Conservation (phyloP, 2,329 filamentous ascomycete species). For the Corniculantispora saksenae region DNA sequence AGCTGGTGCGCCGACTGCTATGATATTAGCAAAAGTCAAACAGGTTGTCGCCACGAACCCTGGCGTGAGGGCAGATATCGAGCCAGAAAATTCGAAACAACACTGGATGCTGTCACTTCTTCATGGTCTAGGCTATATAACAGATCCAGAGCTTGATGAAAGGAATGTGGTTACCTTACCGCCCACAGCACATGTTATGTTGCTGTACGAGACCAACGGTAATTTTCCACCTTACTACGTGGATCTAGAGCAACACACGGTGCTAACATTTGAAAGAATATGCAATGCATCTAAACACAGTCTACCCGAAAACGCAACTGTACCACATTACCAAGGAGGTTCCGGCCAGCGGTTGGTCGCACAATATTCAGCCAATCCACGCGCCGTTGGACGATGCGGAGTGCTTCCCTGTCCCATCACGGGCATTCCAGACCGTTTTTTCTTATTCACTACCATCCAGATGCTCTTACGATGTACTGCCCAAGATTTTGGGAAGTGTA, state of each 20-base stretch:
- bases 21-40: slow-evolving; percentile 23
- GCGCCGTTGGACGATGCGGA: slow-evolving; percentile 40
- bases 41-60: neutral
- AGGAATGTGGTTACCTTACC: neutral
- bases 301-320: slow-evolving; percentile 42
- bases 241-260: neutral
- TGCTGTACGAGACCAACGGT: slow-evolving; percentile 17
- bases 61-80: slow-evolving; percentile 50
- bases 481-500: slow-evolving; percentile 54
- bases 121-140: slow-evolving; percentile 41
- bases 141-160: neutral
- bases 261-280: slow-evolving; percentile 22
- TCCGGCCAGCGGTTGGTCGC: slow-evolving; percentile 26
- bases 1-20: slow-evolving; percentile 18
- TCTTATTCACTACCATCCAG: slow-evolving; percentile 58
- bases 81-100: slow-evolving; percentile 57
- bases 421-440: slow-evolving; percentile 51
- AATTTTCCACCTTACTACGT: neutral
- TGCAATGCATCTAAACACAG: slow-evolving; percentile 49
- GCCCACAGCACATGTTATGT: neutral
- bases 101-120: slow-evolving; percentile 64
- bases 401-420: slow-evolving; percentile 39
- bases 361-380: slow-evolving; percentile 39
- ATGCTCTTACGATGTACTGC: slow-evolving; percentile 44
- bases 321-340: slow-evolving; percentile 47